A percentile compares a stretch with the other conserved stretches of the same genome.
These are phyloP conservation scores for Lathyrus aphaca DNA, from an alignment of 306 rosid genomes.

Conservation along the genomic window DNA sequence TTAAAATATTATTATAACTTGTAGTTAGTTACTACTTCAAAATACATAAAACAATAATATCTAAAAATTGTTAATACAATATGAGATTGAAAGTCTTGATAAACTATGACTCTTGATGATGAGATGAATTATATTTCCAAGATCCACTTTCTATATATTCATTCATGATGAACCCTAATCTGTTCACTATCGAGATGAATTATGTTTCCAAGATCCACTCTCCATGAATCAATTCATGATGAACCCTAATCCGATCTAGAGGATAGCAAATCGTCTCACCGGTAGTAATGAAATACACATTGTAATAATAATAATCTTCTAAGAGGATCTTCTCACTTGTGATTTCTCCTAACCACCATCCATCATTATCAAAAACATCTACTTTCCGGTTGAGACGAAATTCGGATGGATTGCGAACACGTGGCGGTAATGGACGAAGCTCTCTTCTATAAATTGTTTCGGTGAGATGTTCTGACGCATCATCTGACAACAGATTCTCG, in stretches of 20 bases:
- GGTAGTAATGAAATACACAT: not conserved
- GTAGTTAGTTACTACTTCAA: not conserved
- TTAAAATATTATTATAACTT: too few species aligned
- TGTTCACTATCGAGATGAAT: not conserved
- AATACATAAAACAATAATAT: not conserved
- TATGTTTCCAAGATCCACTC: too few species aligned
- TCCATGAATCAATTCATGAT: too few species aligned
- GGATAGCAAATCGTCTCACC: not conserved
- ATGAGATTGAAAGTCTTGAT: not conserved
- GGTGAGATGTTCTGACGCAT: slow-evolving; percentile 1
- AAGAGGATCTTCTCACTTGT: not conserved
- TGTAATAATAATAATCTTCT: not conserved
- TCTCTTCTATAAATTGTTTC: slow-evolving; percentile 39
- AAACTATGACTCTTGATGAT: not conserved
- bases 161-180: too few species aligned
- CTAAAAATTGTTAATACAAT: too few species aligned
- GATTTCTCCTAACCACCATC: slow-evolving; percentile 8
- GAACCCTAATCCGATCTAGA: too few species aligned
- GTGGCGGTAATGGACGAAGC: slow-evolving; percentile 48
- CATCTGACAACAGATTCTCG: slow-evolving; percentile 41
- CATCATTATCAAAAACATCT: slow-evolving; percentile 58
- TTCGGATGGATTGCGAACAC: not conserved
- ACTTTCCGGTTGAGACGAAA: slow-evolving; percentile 33
- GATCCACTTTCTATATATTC: too few species aligned
- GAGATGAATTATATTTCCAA: not conserved